These are phyloP conservation scores for Penicillium sclerotigenum DNA, from an alignment of 2,329 filamentous ascomycete species.

Conservation along the genomic window DNA sequence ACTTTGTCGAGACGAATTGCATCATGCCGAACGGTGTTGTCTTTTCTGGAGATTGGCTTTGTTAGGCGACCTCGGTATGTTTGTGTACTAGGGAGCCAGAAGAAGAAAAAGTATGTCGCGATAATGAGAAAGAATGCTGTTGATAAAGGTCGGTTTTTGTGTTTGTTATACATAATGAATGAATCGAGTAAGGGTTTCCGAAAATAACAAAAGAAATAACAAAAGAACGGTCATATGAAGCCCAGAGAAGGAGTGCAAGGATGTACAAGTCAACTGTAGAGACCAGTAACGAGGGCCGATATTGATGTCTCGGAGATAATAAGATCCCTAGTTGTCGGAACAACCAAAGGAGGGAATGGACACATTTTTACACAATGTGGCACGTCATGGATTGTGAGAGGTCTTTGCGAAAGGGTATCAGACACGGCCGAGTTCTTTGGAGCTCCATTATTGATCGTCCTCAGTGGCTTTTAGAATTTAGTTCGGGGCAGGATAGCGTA, in stretches of 20 bases:
- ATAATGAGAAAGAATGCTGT: slow-evolving; percentile 16
- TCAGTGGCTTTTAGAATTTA: neutral
- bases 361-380: slow-evolving; percentile 3
- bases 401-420: neutral
- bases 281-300: neutral
- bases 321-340: neutral
- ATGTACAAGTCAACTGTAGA: neutral
- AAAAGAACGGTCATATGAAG: neutral
- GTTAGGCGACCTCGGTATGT: neutral
- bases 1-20: slow-evolving; percentile 66
- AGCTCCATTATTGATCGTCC: slow-evolving; percentile 18
- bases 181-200: neutral
- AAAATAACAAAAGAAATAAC: neutral
- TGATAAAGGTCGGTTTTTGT: slow-evolving; percentile 19
- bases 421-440: slow-evolving; percentile 5
- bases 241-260: neutral
- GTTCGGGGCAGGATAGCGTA: neutral
- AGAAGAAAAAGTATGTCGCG: slow-evolving; percentile 20
- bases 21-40: slow-evolving; percentile 3
- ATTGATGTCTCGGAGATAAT: neutral
- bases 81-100: slow-evolving; percentile 13
- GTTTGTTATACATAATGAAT: slow-evolving; percentile 25
- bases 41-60: slow-evolving; percentile 10
- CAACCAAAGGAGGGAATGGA: neutral
- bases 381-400: slow-evolving; percentile 6